Evolutionary conservation across 768 basidiomycete species (phyloP), one percentile per base, ranked within the genome.

Genomic region (Hygrocybe punicea): DNA sequence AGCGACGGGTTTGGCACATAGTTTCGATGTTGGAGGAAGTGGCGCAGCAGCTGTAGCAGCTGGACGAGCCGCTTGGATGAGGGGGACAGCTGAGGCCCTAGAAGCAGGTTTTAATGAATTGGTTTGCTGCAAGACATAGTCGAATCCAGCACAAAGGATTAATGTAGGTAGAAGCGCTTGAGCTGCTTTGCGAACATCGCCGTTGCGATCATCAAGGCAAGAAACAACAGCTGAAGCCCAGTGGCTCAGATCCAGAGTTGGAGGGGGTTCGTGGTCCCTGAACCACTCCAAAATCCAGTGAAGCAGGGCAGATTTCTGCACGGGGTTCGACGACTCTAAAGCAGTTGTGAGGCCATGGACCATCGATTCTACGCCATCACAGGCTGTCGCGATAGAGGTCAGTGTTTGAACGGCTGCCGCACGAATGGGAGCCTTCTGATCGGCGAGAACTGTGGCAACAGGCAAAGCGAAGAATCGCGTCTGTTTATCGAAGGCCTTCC

Each of bases 401-500:
- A 99, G 75, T 1, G 93, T 84, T 56, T 86, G 82, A 14, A 91
- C 65, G 33, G 86, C 97, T 35, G 90, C 85, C 5, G 82, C 73
- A 50, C 97, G 86, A 47, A 92, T 87, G 17, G 85, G 86, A 7
- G 89, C 85, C 71, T 98, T 98, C 69, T 96, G 93, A 68, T 99
- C 97, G 4, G 96, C 82, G 9, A 98, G 81, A 9, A 93, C 93
- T 6, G 87, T 86, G 4, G 87, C 85, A 19, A 98, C 78, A 0
- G 94, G 85, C 0, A 84, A 71, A 8, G 84, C 82, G 63, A 94
- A 89, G 55, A 92, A 76, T 33, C 88, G 86, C 2, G 82, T 79
- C 65, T 96, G 82, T 70, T 91, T 96, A 65, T 98, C 96, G 66
- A 99, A 98, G 2, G 91, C 84, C 67, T 89, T 93, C 40, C 93